Conservation (phyloP, 257 asterid genomes). For the Fraxinus cuspidata region DNA sequence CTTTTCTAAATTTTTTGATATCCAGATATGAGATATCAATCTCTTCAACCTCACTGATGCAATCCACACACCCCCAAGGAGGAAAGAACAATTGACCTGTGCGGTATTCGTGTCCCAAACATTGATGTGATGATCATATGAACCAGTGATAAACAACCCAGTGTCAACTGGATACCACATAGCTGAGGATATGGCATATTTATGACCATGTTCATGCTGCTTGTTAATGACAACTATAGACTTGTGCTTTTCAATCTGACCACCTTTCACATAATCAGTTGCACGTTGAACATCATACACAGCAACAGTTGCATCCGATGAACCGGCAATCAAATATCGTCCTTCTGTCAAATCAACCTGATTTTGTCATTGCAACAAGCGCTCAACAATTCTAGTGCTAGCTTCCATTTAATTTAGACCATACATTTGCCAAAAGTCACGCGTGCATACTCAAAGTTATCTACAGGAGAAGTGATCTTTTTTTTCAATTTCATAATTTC, state of each 20-base stretch:
- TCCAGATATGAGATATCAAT: background rate
- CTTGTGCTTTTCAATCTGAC: constrained; percentile 74
- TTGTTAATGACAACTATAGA: constrained; percentile 68
- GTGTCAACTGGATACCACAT: constrained; percentile 97
- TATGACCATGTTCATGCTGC: constrained; percentile 88
- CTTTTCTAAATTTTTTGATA: background rate
- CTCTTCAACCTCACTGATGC: background rate
- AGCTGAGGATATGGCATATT: constrained; percentile 79
- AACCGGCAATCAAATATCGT: constrained; percentile 82
- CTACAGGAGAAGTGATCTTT: constrained; percentile 19
- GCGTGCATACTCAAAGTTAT: constrained; percentile 9
- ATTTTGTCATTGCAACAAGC: constrained; percentile 59
- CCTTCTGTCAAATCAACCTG: constrained; percentile 99
- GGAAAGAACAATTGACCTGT: constrained; percentile 48
- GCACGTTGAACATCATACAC: constrained; percentile 84
- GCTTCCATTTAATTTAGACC: constrained; percentile 15
- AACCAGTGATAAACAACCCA: constrained; percentile 90
- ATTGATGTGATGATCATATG: constrained; percentile 85
- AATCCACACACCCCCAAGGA: background rate
- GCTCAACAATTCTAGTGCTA: constrained; percentile 34
- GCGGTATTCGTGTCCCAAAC: constrained; percentile 97
- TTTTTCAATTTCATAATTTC: background rate
- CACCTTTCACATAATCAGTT: constrained; percentile 56
- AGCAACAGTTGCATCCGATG: constrained; percentile 90
- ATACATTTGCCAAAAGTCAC: constrained; percentile 17